Evolutionary conservation across 768 basidiomycete species (phyloP).

Genomic region (Solioccasus polychromus): DNA sequence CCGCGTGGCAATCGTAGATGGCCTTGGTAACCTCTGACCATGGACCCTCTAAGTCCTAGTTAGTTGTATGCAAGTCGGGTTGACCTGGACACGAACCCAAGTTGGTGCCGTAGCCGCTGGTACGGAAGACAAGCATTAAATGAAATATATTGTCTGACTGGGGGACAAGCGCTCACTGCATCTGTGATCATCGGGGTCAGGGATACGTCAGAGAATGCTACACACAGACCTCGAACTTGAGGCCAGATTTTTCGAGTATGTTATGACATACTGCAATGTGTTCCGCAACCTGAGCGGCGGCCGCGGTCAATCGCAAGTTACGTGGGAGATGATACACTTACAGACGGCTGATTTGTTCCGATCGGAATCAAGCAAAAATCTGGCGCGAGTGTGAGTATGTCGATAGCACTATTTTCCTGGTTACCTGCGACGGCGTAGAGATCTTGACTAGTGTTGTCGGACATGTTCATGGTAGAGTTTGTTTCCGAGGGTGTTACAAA

Average conservation of each 20-base stretch:
- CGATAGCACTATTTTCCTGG: not conserved
- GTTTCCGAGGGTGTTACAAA: no score
- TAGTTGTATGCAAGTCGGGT: not conserved
- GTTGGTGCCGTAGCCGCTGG: conserved; percentile 92
- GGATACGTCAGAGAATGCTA: not conserved
- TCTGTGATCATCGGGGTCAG: conserved; percentile 19
- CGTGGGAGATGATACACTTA: conserved; percentile 30
- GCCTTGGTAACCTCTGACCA: conserved; percentile 82
- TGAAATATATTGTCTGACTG: conserved; percentile 32
- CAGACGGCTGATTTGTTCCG: conserved; percentile 72
- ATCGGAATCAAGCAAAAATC: conserved; percentile 91
- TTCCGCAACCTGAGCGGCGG: conserved; percentile 55
- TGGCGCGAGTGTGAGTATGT: conserved; percentile 24
- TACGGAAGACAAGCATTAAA: conserved; percentile 5
- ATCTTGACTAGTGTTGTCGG: conserved; percentile 31
- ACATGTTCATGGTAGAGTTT: conserved; percentile 10
- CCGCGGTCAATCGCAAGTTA: not conserved
- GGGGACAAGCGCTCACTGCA: conserved; percentile 34
- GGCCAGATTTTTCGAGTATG: conserved; percentile 77
- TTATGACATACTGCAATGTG: conserved; percentile 81
- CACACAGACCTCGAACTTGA: conserved; percentile 71
- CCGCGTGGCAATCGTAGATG: conserved; percentile 89
- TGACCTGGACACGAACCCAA: conserved; percentile 45
- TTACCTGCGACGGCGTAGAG: conserved; percentile 79
- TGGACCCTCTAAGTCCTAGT: conserved; percentile 57